Conservation (phyloP, 225 moss, liverwort and hornwort genomes). For the Asterella californica region DNA sequence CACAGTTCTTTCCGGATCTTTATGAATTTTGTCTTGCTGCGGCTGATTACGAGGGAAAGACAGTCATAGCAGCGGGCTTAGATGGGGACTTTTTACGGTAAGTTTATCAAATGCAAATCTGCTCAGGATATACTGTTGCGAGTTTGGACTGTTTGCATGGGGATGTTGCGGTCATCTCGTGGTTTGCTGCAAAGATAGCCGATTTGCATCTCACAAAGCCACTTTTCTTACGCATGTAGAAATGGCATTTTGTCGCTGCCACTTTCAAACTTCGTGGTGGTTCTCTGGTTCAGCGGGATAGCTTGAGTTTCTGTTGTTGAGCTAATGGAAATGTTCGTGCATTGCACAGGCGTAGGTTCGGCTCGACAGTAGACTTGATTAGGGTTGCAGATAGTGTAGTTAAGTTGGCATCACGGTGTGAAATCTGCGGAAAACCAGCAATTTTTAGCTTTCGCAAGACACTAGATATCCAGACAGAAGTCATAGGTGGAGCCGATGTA, state of each 20-base stretch:
- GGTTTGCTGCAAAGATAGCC: too few species aligned
- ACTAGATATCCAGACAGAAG: slow-evolving; percentile 56
- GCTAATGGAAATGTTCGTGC: background rate
- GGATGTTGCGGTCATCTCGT: background rate
- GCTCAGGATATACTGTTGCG: background rate
- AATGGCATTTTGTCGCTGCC: background rate
- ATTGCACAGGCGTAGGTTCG: slow-evolving; percentile 71
- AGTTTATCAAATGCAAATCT: background rate
- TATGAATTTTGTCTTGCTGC: slow-evolving; percentile 73
- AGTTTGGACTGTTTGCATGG: background rate
- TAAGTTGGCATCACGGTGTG: slow-evolving; percentile 82
- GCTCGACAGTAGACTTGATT: slow-evolving; percentile 64
- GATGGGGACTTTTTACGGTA: slow-evolving; percentile 95
- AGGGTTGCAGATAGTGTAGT: slow-evolving; percentile 85
- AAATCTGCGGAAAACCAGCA: slow-evolving; percentile 81
- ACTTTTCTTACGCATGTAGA: too few species aligned
- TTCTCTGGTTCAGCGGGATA: background rate
- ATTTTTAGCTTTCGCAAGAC: slow-evolving; percentile 85
- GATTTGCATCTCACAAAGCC: too few species aligned
- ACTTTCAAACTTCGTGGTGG: background rate
- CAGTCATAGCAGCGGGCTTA: slow-evolving; percentile 74
- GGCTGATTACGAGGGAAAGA: slow-evolving; percentile 78
- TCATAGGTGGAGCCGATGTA: slow-evolving; percentile 87
- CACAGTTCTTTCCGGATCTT: slow-evolving; percentile 84
- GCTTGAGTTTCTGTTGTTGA: background rate